Evolutionary conservation across 257 asterid species (phyloP), one percentile per base, ranked within the genome.

Genomic region (Lycium ferocissimum): DNA sequence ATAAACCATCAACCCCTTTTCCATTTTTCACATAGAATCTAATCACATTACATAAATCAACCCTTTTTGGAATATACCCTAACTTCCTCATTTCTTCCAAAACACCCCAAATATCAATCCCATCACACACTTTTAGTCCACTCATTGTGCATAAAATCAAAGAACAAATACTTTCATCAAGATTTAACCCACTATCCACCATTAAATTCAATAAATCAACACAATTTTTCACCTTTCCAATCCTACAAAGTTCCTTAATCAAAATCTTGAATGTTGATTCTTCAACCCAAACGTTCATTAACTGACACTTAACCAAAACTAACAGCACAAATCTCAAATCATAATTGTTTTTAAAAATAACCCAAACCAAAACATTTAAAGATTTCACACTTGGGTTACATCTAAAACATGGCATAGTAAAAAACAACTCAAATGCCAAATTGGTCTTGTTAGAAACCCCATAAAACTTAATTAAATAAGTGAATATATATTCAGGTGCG

Each of bases 181-280:
- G 72, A 82, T 51, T 59, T 79, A 89, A 92, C 45, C 97, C 97
- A 49, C 91, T 92, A 18, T 84, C 89, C 70, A 83, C 94, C 93
- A 93, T 88, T 22, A 82, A 83, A 37, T 89, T 79, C 86, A 93
- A 73, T 84, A 95, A 54, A 84, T 89, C 91, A 81, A 89, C 78
- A 38, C 95, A 97, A 47, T 80, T 43, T 63, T 84, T 84, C 7
- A 86, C 84, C 17, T 86, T 89, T 70, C 97, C 94, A 67, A 83
- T 79, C 84, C 75, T 67, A 87, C 98, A 95, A 83, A 95, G 94
- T 61, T 91, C 95, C 86, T 85, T 89, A 85, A 94, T 91, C 85
- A 95, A 85, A 81, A 94, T 88, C 83, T 84, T 86, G 81, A 89
- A 93, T 75, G 89, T 89, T 12, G 97, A 92, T 38, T 89, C 94